Evolutionary conservation across 352 stramenopile genomes (phyloP).

Genomic region (Peronosclerospora sorghi): DNA sequence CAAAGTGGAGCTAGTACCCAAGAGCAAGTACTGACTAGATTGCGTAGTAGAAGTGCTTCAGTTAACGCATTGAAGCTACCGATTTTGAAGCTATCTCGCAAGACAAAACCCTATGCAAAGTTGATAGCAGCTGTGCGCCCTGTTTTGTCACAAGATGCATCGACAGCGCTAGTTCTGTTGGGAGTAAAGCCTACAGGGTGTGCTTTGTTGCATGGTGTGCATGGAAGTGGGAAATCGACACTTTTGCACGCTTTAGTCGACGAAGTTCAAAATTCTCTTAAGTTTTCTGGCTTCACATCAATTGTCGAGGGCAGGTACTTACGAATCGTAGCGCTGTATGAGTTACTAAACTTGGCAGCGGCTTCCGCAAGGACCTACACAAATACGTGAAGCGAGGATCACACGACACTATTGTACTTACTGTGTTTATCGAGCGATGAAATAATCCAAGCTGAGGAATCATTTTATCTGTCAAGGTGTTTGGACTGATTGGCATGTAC

Average conservation of each 20-base stretch:
- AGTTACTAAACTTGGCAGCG: constrained; percentile 68
- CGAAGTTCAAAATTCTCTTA: constrained; percentile 19
- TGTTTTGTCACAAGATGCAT: constrained; percentile 39
- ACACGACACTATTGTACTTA: constrained; percentile 75
- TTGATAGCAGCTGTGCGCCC: constrained; percentile 36
- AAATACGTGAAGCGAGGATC: constrained; percentile 54
- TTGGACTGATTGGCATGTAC: no score
- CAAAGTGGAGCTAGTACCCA: constrained; percentile 16
- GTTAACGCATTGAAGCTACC: constrained; percentile 17
- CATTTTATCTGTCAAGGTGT: no score
- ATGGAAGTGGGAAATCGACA: constrained; percentile 73
- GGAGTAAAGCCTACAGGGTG: constrained; percentile 47
- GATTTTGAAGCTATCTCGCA: constrained; percentile 29
- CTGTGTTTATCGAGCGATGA: no score
- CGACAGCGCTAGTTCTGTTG: constrained; percentile 41
- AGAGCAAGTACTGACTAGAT: constrained; percentile 15
- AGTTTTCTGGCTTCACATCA: constrained; percentile 32
- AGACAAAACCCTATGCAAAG: constrained; percentile 29
- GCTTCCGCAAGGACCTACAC: constrained; percentile 69
- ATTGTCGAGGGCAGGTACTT: constrained; percentile 59
- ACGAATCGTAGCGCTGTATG: constrained; percentile 44
- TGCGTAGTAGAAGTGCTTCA: constrained; percentile 1
- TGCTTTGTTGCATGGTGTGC: constrained; percentile 57
- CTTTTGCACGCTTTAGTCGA: constrained; percentile 39
- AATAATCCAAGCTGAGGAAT: no score